Percentiles rank a stretch among this genome's conserved stretches.
phyloP scores from a whole-genome alignment of 1,284 basidiomycete species.

The Rhodotorula sp. region DNA sequence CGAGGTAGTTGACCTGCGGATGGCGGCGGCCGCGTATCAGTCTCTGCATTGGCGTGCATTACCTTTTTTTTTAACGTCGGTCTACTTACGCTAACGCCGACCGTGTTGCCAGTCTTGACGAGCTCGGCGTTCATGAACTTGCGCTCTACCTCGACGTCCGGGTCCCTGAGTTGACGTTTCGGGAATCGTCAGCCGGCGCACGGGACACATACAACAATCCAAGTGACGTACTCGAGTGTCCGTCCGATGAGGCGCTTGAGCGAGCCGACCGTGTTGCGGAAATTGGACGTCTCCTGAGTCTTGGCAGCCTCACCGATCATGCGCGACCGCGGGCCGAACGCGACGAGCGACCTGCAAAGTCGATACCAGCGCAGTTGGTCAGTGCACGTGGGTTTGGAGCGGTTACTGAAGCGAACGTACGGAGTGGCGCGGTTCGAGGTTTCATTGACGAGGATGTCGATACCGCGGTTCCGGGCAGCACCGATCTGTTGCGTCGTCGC shows the following conservation, averaged over 20 bases:
- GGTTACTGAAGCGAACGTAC: too few species aligned
- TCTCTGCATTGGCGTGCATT: background rate
- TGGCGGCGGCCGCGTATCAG: background rate
- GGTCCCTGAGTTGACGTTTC: constrained; percentile 22
- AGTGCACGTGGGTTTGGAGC: too few species aligned
- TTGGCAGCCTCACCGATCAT: constrained; percentile 88
- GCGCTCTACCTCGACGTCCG: constrained; percentile 65
- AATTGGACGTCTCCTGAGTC: constrained; percentile 96
- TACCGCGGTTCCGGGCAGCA: constrained; percentile 46
- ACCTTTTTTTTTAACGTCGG: background rate
- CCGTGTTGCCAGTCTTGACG: constrained; percentile 73
- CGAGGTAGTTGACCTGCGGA: constrained; percentile 77
- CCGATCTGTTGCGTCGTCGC: constrained; percentile 33
- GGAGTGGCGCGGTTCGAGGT: constrained; percentile 91
- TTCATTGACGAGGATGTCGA: constrained; percentile 64
- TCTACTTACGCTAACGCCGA: constrained; percentile 72
- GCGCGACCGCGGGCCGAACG: constrained; percentile 83
- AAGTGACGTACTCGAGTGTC: constrained; percentile 51
- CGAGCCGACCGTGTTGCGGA: constrained; percentile 88
- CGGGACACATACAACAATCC: background rate
- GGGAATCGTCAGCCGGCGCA: background rate
- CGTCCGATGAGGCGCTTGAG: constrained; percentile 85
- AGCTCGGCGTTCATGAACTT: constrained; percentile 82
- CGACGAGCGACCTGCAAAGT: constrained; percentile 90
- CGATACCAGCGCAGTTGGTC: too few species aligned